Percentiles rank a stretch among this genome's conserved stretches.
Evolutionary conservation across 2,329 filamentous ascomycete genomes (phyloP).

Genomic region (Didymellaceae sp.): DNA sequence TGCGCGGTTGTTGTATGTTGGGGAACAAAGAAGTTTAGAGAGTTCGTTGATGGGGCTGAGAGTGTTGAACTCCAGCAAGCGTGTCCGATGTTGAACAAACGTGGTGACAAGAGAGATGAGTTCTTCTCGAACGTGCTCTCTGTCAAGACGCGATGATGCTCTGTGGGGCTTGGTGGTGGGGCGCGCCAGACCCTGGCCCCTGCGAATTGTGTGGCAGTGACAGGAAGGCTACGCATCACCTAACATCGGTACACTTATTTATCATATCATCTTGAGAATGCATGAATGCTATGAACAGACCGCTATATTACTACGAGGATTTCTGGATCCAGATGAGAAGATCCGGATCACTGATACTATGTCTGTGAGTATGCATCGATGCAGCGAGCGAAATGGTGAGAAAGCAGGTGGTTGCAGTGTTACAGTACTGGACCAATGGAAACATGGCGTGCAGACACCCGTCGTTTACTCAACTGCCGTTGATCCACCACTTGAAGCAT

Average conservation of each 20-base stretch:
- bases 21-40: background rate
- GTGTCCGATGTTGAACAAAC: conserved; percentile 35
- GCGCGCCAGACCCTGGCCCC: background rate
- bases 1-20: background rate
- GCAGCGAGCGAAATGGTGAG: too few species aligned
- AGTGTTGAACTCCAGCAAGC: conserved; percentile 46
- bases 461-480: conserved; percentile 13
- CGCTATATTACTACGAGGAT: background rate
- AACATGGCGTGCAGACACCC: background rate
- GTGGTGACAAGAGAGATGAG: conserved; percentile 14
- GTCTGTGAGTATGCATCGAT: too few species aligned
- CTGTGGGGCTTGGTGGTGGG: conserved; percentile 8
- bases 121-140: conserved; percentile 8
- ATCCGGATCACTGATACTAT: background rate
- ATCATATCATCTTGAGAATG: too few species aligned
- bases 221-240: too few species aligned
- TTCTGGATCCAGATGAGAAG: background rate
- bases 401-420: background rate
- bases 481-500: background rate
- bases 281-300: too few species aligned
- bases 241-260: too few species aligned
- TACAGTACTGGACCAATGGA: conserved; percentile 5
- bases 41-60: conserved; percentile 21
- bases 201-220: background rate
- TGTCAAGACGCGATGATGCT: conserved; percentile 7